Evolutionary conservation across 1,284 basidiomycete genomes (phyloP).

Genomic region (Cystobasidium sp.): DNA sequence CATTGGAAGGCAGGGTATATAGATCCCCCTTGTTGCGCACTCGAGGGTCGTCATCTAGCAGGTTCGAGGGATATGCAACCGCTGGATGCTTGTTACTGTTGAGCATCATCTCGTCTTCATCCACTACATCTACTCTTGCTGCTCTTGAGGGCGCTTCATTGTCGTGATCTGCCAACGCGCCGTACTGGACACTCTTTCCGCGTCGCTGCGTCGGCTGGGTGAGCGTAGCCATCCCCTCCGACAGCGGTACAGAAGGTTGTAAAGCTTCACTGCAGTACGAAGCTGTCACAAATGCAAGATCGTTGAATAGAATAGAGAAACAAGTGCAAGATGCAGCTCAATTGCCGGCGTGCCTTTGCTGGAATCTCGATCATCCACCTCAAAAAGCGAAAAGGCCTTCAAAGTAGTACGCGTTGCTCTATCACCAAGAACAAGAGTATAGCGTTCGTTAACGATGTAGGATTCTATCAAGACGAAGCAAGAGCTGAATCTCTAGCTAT

Average conservation of each 20-base stretch:
- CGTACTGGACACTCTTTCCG: constrained; percentile 32
- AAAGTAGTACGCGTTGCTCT: too few relatives aligned
- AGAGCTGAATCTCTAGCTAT: too few relatives aligned
- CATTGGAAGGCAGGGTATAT: neutral
- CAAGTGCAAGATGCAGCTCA: too few relatives aligned
- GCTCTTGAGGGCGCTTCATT: neutral
- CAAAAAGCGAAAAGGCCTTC: too few relatives aligned
- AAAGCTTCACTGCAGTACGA: neutral
- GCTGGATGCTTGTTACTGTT: neutral
- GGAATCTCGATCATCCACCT: too few relatives aligned
- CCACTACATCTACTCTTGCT: constrained; percentile 4
- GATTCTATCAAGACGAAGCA: too few relatives aligned
- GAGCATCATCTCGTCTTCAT: neutral
- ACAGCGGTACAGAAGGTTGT: neutral
- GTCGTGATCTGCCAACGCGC: constrained; percentile 10
- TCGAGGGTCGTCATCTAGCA: neutral
- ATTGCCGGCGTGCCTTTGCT: too few relatives aligned
- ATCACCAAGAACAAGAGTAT: too few relatives aligned
- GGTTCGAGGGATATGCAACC: too few relatives aligned
- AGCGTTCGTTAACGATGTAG: too few relatives aligned
- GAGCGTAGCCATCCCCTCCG: constrained; percentile 17
- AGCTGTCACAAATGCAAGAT: too few relatives aligned
- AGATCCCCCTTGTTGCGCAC: constrained; percentile 15
- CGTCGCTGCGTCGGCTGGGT: constrained; percentile 44
- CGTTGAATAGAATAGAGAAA: too few relatives aligned